A percentile compares a stretch with the other conserved stretches of the same genome.
These are phyloP conservation scores for Colletotrichum sp. DNA, from an alignment of 2,329 filamentous ascomycete genomes.

Conservation along the genomic window DNA sequence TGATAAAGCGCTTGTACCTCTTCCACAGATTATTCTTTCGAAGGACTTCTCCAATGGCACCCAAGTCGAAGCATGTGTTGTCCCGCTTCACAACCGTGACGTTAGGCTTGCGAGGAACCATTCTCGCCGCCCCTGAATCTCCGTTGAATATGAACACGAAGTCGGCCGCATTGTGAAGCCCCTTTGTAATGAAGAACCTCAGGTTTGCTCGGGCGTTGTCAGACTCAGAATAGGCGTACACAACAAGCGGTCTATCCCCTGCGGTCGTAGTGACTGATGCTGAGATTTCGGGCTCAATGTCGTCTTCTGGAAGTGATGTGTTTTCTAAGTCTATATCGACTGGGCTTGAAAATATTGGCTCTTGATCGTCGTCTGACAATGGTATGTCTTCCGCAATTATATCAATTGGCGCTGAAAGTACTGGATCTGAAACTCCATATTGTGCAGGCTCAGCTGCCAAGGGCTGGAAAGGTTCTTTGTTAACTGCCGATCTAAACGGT, in stretches of 20 bases:
- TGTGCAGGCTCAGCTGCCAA: background rate
- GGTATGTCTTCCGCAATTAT: background rate
- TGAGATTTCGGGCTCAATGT: background rate
- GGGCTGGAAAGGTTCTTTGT: background rate
- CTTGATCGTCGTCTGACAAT: background rate
- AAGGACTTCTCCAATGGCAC: slow-evolving; percentile 37
- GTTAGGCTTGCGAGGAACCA: slow-evolving; percentile 34
- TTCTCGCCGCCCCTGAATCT: slow-evolving; percentile 26
- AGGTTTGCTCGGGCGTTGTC: slow-evolving; percentile 34
- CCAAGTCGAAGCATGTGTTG: slow-evolving; percentile 40
- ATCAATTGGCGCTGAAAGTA: background rate
- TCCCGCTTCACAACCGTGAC: slow-evolving; percentile 33
- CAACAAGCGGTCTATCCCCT: background rate
- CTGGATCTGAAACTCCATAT: background rate
- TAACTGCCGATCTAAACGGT: background rate
- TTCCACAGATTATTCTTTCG: slow-evolving; percentile 33
- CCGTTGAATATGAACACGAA: slow-evolving; percentile 46
- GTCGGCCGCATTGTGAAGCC: slow-evolving; percentile 39
- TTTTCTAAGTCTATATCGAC: background rate
- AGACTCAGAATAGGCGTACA: slow-evolving; percentile 19
- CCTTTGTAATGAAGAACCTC: slow-evolving; percentile 38
- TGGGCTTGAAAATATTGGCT: background rate
- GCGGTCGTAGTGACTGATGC: background rate
- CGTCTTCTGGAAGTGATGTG: background rate
- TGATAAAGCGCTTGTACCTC: slow-evolving; percentile 38